Conservation (phyloP, 768 basidiomycete species). For the Ramaria rubella region DNA sequence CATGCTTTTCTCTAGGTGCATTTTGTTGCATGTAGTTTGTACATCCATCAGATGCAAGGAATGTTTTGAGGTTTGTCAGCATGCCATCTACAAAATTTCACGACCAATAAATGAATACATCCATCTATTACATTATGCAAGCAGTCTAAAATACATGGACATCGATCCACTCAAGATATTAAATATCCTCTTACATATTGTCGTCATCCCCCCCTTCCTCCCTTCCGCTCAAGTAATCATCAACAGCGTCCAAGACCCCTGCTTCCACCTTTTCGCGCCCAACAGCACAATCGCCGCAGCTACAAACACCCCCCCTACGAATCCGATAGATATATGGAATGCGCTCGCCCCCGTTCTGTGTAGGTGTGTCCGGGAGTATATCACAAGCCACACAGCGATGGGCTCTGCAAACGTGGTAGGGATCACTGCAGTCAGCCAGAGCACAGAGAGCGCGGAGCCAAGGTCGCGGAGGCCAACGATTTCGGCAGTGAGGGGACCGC, state of each 20-base stretch:
- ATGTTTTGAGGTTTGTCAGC: too few species aligned
- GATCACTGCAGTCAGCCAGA: conserved; percentile 7
- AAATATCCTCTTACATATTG: too few species aligned
- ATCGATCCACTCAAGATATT: too few species aligned
- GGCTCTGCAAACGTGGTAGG: conserved; percentile 11
- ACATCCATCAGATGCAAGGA: too few species aligned
- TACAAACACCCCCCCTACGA: conserved; percentile 16
- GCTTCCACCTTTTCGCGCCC: conserved; percentile 17
- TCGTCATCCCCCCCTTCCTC: too few species aligned
- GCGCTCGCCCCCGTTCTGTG: conserved; percentile 1
- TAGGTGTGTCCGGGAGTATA: conserved; percentile 10
- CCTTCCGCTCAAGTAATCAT: conserved; percentile 3
- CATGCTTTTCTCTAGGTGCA: too few species aligned
- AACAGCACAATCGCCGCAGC: conserved; percentile 12
- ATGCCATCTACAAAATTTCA: too few species aligned
- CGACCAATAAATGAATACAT: too few species aligned
- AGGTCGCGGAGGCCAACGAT: conserved; percentile 16
- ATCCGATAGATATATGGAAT: conserved; percentile 14
- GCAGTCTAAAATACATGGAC: too few species aligned
- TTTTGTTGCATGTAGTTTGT: too few species aligned
- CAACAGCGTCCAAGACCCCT: conserved; percentile 14
- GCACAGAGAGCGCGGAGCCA: conserved; percentile 10
- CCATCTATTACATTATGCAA: too few species aligned
- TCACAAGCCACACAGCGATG: conserved; percentile 10
- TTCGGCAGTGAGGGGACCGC: conserved; percentile 15